Percentiles rank a stretch among this genome's conserved stretches.
These are phyloP conservation scores for Penicillium olsonii DNA, from an alignment of 2,329 filamentous ascomycete genomes.

Conservation along the genomic window DNA sequence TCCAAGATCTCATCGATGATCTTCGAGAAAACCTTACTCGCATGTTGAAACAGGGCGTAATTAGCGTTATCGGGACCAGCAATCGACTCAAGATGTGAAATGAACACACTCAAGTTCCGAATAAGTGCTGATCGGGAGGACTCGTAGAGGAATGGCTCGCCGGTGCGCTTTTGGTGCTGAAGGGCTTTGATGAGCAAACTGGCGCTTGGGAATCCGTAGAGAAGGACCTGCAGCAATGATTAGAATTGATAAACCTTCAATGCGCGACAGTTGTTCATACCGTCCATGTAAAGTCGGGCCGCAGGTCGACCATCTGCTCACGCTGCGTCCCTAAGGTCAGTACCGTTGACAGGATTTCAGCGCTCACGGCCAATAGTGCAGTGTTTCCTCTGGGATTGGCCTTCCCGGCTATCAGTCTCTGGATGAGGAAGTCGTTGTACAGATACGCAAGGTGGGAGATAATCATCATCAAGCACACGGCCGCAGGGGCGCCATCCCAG, in stretches of 20 bases:
- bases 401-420: slow-evolving; percentile 27
- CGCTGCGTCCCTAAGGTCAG: slow-evolving; percentile 22
- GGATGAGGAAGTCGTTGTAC: slow-evolving; percentile 31
- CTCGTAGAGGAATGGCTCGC: slow-evolving; percentile 31
- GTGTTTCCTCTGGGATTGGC: slow-evolving; percentile 20
- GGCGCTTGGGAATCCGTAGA: slow-evolving; percentile 31
- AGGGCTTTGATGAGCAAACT: slow-evolving; percentile 28
- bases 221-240: slow-evolving; percentile 16
- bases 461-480: slow-evolving; percentile 35
- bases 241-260: too few relatives aligned
- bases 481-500: slow-evolving; percentile 24
- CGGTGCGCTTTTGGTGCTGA: slow-evolving; percentile 24
- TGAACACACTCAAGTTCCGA: slow-evolving; percentile 43
- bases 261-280: slow-evolving; percentile 9
- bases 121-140: slow-evolving; percentile 40
- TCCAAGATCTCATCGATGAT: slow-evolving; percentile 32
- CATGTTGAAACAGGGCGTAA: slow-evolving; percentile 23
- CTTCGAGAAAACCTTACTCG: slow-evolving; percentile 22
- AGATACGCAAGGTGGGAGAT: slow-evolving; percentile 28
- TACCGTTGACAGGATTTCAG: slow-evolving; percentile 26
- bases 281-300: slow-evolving; percentile 23
- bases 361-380: slow-evolving; percentile 23
- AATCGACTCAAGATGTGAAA: slow-evolving; percentile 41
- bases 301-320: slow-evolving; percentile 26
- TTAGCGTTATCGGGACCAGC: slow-evolving; percentile 35